Conservation (phyloP, 345 rosid species). For the Brassica rapa region DNA sequence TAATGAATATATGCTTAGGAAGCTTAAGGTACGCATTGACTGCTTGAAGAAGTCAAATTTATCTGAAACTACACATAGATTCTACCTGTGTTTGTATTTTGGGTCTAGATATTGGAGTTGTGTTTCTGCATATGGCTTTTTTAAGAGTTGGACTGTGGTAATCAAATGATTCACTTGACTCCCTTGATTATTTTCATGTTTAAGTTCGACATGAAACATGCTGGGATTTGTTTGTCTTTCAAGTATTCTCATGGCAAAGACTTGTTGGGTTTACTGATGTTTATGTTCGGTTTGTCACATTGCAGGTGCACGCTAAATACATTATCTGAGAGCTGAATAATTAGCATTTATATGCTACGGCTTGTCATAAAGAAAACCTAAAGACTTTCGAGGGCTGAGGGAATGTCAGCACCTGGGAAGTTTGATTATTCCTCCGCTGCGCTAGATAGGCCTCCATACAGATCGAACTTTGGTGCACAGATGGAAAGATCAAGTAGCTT, state of each 20-base stretch:
- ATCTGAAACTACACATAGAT: background rate
- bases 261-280: constrained; percentile 4
- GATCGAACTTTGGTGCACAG: constrained; percentile 66
- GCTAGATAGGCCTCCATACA: constrained; percentile 76
- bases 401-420: constrained; percentile 82
- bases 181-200: constrained; percentile 8
- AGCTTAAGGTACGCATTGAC: constrained; percentile 24
- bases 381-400: constrained; percentile 52
- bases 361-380: constrained; percentile 49
- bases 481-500: constrained; percentile 87
- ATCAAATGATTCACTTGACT: background rate
- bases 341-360: constrained; percentile 52
- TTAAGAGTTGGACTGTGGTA: constrained; percentile 25
- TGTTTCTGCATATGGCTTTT: background rate
- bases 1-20: constrained; percentile 7
- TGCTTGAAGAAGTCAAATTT: constrained; percentile 18
- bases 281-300: constrained; percentile 3
- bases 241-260: constrained; percentile 12
- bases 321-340: constrained; percentile 33
- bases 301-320: constrained; percentile 51
- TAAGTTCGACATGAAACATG: background rate
- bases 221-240: constrained; percentile 19
- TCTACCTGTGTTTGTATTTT: constrained; percentile 15
- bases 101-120: background rate
- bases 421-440: constrained; percentile 77